Base-by-base conservation (phyloP, 208 protist species). In the Hexamita inflata region DNA sequence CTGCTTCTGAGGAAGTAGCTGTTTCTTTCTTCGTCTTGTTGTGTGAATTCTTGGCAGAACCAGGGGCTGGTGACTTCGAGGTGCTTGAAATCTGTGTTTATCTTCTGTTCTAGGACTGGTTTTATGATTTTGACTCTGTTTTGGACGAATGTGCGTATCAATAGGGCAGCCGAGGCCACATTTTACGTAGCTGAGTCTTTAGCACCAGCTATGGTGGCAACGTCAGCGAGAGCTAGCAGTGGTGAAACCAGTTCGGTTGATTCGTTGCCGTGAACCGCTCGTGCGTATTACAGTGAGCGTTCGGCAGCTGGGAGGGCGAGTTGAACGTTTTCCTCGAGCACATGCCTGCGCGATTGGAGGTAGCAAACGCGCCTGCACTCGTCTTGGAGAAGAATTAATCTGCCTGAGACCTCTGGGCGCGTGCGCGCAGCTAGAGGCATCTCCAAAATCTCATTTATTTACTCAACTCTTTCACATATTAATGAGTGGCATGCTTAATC, bases 141-240 rank as follows among this genome's bases (percentile, higher is more conserved):
- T n/a, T n/a, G n/a, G n/a, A n/a, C n/a, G n/a, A n/a, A n/a, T n/a
- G n/a, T n/a, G n/a, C n/a, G n/a, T n/a, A n/a, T n/a, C n/a, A n/a
- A n/a, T n/a, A n/a, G n/a, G n/a, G n/a, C n/a, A n/a, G n/a, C n/a
- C n/a, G n/a, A n/a, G 11, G 38, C 7, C 4, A 38, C 64, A 45
- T 70, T 45, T 49, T 34, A 7, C n/a, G n/a, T n/a, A 28, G 64
- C 64, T 15, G 64, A 7, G 35, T 70, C 64, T 49, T 70, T n/a
- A 11, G 64, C 64, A 11, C 64, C 64, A 30, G 64, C 64, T 19
- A 70, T 7, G 9, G 30, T 42, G 4, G 64, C 64, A 9, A 70
- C 64, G n/a, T 70, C 64, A 57, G 64, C 64, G 42, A 70, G 64
- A 34, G 64, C 64, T n/a, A 70, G 40, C 9, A 70, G 35, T 29